Conservation (phyloP, 305 asterid species). For the Stenogyne calaminthoides region DNA sequence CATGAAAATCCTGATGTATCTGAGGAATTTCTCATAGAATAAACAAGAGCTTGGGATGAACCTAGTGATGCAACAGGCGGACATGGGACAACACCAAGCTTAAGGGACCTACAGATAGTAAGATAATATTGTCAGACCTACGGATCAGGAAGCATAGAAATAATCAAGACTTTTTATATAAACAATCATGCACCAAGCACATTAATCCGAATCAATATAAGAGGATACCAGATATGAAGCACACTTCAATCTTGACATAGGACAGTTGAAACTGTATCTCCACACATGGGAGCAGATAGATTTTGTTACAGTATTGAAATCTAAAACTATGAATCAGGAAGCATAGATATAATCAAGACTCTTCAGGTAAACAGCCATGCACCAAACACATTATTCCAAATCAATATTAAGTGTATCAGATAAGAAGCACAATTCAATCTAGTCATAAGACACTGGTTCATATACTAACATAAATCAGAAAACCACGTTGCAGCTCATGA, state of each 20-base stretch:
- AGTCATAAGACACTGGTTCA: neutral
- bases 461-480: neutral
- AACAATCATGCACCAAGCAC: constrained; percentile 13
- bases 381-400: neutral
- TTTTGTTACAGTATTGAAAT: constrained; percentile 1
- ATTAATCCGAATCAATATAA: neutral
- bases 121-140: constrained; percentile 5
- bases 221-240: constrained; percentile 5
- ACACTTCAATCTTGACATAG: neutral
- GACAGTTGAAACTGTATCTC: neutral
- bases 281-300: constrained; percentile 21
- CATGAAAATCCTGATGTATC: constrained; percentile 68
- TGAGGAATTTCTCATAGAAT: constrained; percentile 59
- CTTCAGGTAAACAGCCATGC: constrained; percentile 4
- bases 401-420: neutral
- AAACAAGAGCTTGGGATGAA: constrained; percentile 47
- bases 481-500: neutral
- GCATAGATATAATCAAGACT: neutral
- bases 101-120: constrained; percentile 60
- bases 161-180: neutral
- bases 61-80: constrained; percentile 47
- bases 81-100: constrained; percentile 69
- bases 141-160: neutral
- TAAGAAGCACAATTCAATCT: neutral
- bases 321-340: constrained; percentile 3